Evolutionary conservation across 352 stramenopile species (phyloP).

Genomic region (Pythium rhizo-oryzae): DNA sequence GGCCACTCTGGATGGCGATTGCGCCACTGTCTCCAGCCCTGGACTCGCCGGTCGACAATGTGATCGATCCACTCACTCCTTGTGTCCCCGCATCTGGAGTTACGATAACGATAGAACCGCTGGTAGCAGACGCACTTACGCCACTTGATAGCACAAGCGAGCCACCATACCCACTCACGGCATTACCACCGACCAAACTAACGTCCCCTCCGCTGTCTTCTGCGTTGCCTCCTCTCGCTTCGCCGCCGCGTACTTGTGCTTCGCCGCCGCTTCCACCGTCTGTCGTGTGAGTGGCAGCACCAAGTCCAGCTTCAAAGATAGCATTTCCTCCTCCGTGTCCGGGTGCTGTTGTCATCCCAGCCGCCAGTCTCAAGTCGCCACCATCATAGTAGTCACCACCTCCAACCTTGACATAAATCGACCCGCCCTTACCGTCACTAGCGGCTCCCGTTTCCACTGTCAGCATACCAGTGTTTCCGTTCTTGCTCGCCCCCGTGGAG

Average conservation of each 20-base stretch:
- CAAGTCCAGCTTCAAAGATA: conserved; percentile 46
- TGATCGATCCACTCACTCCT: conserved; percentile 54
- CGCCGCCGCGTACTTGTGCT: conserved; percentile 81
- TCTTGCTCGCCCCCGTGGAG: conserved; percentile 27
- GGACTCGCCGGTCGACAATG: conserved; percentile 41
- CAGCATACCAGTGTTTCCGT: conserved; percentile 43
- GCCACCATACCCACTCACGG: conserved; percentile 67
- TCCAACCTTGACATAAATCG: conserved; percentile 60
- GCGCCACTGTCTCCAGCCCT: conserved; percentile 60
- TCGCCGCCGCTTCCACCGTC: conserved; percentile 92
- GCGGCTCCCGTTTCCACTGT: conserved; percentile 47
- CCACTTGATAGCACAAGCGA: conserved; percentile 53
- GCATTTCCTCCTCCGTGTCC: conserved; percentile 58
- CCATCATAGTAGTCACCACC: conserved; percentile 58
- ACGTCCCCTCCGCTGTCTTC: conserved; percentile 91
- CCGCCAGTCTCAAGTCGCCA: conserved; percentile 56
- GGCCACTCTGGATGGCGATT: conserved; percentile 55
- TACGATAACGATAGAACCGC: conserved; percentile 49
- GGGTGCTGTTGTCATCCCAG: conserved; percentile 60
- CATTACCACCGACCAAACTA: conserved; percentile 69
- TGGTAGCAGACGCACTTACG: conserved; percentile 52
- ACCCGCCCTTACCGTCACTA: conserved; percentile 60
- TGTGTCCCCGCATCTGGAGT: conserved; percentile 50
- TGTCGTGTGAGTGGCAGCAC: conserved; percentile 71
- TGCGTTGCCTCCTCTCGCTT: conserved; percentile 84